Conservation (phyloP, 305 asterid genomes). For the Withania somnifera region DNA sequence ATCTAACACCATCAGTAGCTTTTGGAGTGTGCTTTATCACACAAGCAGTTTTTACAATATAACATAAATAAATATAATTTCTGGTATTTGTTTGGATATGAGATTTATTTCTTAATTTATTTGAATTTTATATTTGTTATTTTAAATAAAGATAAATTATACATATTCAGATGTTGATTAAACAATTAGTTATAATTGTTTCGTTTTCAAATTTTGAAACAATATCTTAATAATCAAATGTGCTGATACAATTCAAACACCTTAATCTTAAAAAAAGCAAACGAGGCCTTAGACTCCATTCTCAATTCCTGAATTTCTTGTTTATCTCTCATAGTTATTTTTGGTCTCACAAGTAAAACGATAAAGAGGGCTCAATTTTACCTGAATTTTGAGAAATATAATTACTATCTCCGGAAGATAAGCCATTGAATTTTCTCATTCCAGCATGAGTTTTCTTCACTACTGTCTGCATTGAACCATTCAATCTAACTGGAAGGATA, state of each 20-base stretch:
- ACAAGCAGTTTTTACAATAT: neutral
- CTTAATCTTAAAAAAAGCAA: neutral
- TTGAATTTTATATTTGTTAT: neutral
- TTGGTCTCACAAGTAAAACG: neutral
- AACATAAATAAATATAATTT: neutral
- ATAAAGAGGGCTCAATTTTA: conserved; percentile 19
- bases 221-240: neutral
- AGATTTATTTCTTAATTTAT: neutral
- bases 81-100: neutral
- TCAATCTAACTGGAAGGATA: conserved; percentile 45
- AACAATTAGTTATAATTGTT: neutral
- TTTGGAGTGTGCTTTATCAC: neutral
- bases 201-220: neutral
- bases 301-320: neutral
- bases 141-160: neutral
- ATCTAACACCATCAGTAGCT: neutral
- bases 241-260: neutral
- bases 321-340: neutral
- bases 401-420: conserved; percentile 38
- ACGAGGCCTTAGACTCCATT: neutral
- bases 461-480: conserved; percentile 24
- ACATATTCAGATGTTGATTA: neutral
- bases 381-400: conserved; percentile 40
- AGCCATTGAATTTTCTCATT: conserved; percentile 24
- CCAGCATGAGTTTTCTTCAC: conserved; percentile 23